Conservation (phyloP, 805 yeast genomes). For the Kodamaea neixiangensis region DNA sequence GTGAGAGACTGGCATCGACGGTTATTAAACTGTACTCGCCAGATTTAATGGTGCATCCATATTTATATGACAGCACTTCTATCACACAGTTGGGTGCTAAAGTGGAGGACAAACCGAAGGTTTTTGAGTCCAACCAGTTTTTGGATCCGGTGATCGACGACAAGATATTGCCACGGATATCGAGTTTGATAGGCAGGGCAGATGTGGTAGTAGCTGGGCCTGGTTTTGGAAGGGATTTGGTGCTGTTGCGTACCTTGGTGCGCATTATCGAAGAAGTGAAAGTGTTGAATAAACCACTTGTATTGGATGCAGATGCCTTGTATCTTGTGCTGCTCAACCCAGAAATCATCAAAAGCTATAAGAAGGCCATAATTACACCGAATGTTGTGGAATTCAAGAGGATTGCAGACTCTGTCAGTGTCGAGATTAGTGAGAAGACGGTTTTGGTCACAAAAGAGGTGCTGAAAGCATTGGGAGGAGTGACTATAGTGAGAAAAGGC, state of each 20-base stretch:
- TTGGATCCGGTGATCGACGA: slow-evolving; percentile 38
- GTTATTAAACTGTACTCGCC: slow-evolving; percentile 89
- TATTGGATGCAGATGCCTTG: slow-evolving; percentile 90
- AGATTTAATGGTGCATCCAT: slow-evolving; percentile 95
- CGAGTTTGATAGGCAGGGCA: slow-evolving; percentile 57
- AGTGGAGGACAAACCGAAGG: slow-evolving; percentile 20
- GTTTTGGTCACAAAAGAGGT: slow-evolving; percentile 22
- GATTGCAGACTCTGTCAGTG: slow-evolving; percentile 51
- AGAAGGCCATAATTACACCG: slow-evolving; percentile 78
- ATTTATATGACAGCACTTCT: slow-evolving; percentile 54
- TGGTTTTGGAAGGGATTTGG: slow-evolving; percentile 82
- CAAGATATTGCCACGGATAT: slow-evolving; percentile 57
- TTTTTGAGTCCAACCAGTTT: slow-evolving; percentile 19
- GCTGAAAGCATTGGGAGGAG: slow-evolving; percentile 53
- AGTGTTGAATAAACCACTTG: slow-evolving; percentile 62
- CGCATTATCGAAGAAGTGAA: slow-evolving; percentile 58
- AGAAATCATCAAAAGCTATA: slow-evolving; percentile 52
- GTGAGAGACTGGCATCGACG: slow-evolving; percentile 75
- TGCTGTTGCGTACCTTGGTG: slow-evolving; percentile 64
- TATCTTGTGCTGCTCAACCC: slow-evolving; percentile 64
- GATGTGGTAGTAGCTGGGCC: slow-evolving; percentile 91
- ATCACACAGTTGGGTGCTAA: slow-evolving; percentile 23
- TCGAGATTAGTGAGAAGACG: slow-evolving; percentile 23
- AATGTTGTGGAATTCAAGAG: slow-evolving; percentile 83
- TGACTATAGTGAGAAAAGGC: slow-evolving; percentile 77